Percentiles rank a stretch among this genome's conserved stretches.
These are phyloP conservation scores for Neofusicoccum sp. DNA, from an alignment of 2,329 filamentous ascomycete species.

Conservation along the genomic window DNA sequence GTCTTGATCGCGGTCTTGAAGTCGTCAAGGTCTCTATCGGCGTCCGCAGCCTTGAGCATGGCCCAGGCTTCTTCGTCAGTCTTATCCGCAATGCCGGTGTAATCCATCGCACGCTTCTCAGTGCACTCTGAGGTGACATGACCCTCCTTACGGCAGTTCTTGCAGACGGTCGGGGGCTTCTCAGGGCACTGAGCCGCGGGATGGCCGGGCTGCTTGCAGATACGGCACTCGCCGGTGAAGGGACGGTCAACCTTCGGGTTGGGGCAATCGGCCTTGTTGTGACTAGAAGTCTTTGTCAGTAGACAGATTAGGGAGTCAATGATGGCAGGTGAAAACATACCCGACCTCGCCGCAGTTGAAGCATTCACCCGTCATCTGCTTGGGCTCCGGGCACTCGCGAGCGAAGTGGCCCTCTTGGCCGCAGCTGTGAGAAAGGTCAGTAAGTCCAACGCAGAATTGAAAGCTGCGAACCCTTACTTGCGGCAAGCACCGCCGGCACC, in stretches of 20 bases:
- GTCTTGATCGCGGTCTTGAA: conserved; percentile 52
- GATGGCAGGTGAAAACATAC: conserved; percentile 29
- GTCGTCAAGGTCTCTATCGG: conserved; percentile 49
- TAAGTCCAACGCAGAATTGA: not conserved
- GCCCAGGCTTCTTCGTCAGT: conserved; percentile 51
- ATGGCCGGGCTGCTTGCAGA: conserved; percentile 56
- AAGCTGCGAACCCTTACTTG: conserved; percentile 8
- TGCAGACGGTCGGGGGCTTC: conserved; percentile 54
- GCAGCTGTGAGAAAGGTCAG: conserved; percentile 43
- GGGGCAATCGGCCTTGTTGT: conserved; percentile 62
- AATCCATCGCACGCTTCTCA: conserved; percentile 37
- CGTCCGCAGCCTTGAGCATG: conserved; percentile 48
- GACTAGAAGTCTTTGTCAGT: conserved; percentile 39
- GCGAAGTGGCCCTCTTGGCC: conserved; percentile 45
- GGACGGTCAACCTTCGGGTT: conserved; percentile 53
- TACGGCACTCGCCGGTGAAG: conserved; percentile 59
- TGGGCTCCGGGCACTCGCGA: conserved; percentile 46
- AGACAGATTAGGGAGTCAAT: conserved; percentile 10
- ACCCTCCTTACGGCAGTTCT: conserved; percentile 50
- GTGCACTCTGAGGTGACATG: conserved; percentile 51
- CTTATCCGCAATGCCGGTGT: conserved; percentile 45
- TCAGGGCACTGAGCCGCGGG: conserved; percentile 62
- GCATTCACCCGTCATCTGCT: conserved; percentile 50
- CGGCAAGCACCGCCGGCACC: conserved; percentile 14
- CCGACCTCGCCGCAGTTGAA: conserved; percentile 60